A percentile compares a stretch with the other conserved stretches of the same genome.
Conservation (phyloP, 306 rosid species). For the Pachyrhizus erosus region DNA sequence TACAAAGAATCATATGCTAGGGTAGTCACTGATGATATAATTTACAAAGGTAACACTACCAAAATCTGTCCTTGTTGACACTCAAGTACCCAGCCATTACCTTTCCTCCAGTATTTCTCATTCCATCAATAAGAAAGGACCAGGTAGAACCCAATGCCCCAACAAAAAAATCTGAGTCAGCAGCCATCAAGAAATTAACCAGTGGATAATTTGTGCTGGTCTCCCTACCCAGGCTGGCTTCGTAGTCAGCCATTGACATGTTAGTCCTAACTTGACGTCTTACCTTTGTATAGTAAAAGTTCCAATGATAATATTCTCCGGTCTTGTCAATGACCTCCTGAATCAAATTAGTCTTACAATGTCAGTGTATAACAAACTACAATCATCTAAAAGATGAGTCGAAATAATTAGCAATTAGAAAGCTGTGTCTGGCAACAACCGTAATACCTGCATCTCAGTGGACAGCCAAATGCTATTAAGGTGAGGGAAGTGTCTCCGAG, state of each 20-base stretch:
- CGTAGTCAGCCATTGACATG: constrained; percentile 74
- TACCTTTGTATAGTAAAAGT: constrained; percentile 71
- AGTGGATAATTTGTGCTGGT: constrained; percentile 87
- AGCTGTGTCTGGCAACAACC: background rate
- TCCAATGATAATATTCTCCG: constrained; percentile 62
- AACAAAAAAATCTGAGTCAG: constrained; percentile 80
- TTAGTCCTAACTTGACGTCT: constrained; percentile 64
- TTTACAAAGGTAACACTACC: constrained; percentile 60
- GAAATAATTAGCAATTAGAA: background rate
- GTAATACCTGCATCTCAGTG: constrained; percentile 84
- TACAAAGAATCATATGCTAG: constrained; percentile 15
- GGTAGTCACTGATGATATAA: constrained; percentile 21
- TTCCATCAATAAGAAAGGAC: constrained; percentile 93
- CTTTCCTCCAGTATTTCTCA: constrained; percentile 96
- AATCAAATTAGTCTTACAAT: background rate
- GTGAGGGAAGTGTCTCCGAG: constrained; percentile 71
- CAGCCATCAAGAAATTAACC: constrained; percentile 94
- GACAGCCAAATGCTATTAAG: constrained; percentile 79
- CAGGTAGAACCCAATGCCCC: constrained; percentile 97
- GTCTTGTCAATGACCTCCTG: constrained; percentile 83
- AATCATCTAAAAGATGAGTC: background rate
- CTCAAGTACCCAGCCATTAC: constrained; percentile 95
- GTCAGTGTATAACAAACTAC: background rate
- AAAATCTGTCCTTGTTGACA: constrained; percentile 91
- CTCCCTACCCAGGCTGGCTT: constrained; percentile 78